Conservation (phyloP, 257 asterid genomes). For the Fraxinus excelsior region DNA sequence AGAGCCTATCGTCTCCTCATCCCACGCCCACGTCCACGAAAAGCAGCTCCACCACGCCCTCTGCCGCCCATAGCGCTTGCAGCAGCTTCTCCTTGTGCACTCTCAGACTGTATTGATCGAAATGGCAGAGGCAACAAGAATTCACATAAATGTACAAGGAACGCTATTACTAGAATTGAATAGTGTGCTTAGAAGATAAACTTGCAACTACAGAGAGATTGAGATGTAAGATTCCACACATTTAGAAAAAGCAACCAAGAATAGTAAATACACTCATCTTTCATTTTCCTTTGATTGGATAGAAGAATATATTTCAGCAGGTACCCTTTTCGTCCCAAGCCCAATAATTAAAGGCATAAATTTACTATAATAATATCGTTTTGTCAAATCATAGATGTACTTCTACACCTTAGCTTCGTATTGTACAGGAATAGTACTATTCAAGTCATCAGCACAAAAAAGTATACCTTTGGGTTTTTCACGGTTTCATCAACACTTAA, state of each 20-base stretch:
- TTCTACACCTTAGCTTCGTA: too few relatives aligned
- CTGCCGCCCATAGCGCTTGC: constrained; percentile 78
- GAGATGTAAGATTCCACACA: not conserved
- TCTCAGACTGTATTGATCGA: constrained; percentile 67
- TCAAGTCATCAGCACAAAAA: not conserved
- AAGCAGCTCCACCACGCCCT: constrained; percentile 68
- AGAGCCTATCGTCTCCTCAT: constrained; percentile 73
- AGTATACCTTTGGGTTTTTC: constrained; percentile 77
- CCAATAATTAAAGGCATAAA: too few relatives aligned
- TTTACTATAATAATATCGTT: too few relatives aligned
- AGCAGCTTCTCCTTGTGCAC: constrained; percentile 99
- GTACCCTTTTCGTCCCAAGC: too few relatives aligned
- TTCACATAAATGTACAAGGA: not conserved
- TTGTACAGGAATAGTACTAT: not conserved
- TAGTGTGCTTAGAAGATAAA: not conserved
- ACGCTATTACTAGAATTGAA: not conserved
- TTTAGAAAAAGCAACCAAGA: not conserved
- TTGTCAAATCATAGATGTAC: too few relatives aligned
- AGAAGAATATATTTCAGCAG: too few relatives aligned
- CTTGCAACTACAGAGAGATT: not conserved
- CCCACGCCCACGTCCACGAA: constrained; percentile 82
- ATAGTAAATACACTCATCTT: too few relatives aligned
- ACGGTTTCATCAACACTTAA: constrained; percentile 84
- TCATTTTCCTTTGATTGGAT: too few relatives aligned
- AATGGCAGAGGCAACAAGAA: too few relatives aligned